Evolutionary conservation across 768 basidiomycete species (phyloP).

Genomic region (Tricholoma furcatifolium): DNA sequence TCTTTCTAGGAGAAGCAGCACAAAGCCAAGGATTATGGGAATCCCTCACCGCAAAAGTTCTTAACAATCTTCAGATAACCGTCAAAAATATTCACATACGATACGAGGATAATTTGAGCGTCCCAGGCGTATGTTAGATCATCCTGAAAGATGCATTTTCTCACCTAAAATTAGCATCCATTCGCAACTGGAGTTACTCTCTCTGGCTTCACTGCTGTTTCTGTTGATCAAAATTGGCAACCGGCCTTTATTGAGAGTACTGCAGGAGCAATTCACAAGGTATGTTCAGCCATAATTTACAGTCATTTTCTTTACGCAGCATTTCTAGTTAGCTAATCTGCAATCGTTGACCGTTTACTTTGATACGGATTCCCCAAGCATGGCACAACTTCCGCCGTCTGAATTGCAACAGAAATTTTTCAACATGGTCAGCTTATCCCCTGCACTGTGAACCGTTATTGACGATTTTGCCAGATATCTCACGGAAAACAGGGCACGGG

Average conservation of each 20-base stretch:
- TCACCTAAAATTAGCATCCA: slow-evolving; percentile 63
- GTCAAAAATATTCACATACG: slow-evolving; percentile 95
- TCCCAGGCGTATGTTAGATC: slow-evolving; percentile 73
- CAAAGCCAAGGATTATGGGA: slow-evolving; percentile 84
- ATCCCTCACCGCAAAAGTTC: slow-evolving; percentile 82
- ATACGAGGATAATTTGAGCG: slow-evolving; percentile 93
- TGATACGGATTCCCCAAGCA: slow-evolving; percentile 84
- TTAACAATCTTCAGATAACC: slow-evolving; percentile 95
- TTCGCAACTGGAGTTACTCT: slow-evolving; percentile 92
- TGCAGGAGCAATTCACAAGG: slow-evolving; percentile 87
- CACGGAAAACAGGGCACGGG: slow-evolving; percentile 46
- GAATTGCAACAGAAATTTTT: slow-evolving; percentile 75
- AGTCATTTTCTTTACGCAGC: neutral
- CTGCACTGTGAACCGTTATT: neutral
- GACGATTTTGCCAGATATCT: slow-evolving; percentile 35
- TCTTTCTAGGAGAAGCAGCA: slow-evolving; percentile 44
- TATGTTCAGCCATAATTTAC: slow-evolving; percentile 21
- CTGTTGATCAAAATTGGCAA: slow-evolving; percentile 86
- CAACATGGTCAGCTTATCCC: slow-evolving; percentile 52
- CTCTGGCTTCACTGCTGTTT: slow-evolving; percentile 82
- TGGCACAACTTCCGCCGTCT: slow-evolving; percentile 63
- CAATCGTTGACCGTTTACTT: slow-evolving; percentile 91
- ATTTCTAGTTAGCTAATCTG: slow-evolving; percentile 72
- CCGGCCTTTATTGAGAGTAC: slow-evolving; percentile 92
- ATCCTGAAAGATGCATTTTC: slow-evolving; percentile 5